Base-by-base conservation (phyloP, 805 yeast genomes). In the Dipodascopsis uninucleata region DNA sequence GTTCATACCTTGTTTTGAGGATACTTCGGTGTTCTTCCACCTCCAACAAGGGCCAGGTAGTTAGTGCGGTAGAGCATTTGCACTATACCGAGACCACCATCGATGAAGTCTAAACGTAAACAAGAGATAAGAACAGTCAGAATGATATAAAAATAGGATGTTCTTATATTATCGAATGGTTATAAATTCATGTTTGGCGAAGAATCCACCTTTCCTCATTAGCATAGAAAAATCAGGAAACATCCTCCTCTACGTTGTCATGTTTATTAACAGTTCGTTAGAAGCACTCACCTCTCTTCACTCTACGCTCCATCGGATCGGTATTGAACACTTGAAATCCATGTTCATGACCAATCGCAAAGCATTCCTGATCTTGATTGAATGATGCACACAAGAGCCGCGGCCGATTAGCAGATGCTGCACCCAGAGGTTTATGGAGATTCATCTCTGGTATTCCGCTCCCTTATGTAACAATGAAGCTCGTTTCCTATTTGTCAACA, bases 291-390 rank as follows among this genome's bases (percentile, higher is more conserved):
- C 69, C 73, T 47, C 89, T 69, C 56, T 76, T 72, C 44, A 83
- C 89, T 51, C 88, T 70, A 48, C 78, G 65, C 48, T 83, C 93
- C 69, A 89, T 72, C 3, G 98, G 97, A 60, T 86, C 89, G 2
- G 95, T 76, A 60, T 83, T 85, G 70, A 79, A 90, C 9, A 90
- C 95, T 42, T 79, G 68, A 62, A 90, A 88, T 14, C 97, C 97
- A 35, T 70, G 65, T 48, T 85, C 88, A 51, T 79, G 82, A 41
- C 93, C 85, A 21, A 85, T 71, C 16, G 95, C 85, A 67, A 90
- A 88, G 63, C 97, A 90, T 28, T 87, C 82, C 58, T 80, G 84
- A 66, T 89, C 96, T 65, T 87, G 95, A 65, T 90, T 90, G 71
- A 87, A 89, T 21, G 79, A 68, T 7, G 83, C 79, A 49, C 78